Percentiles rank a stretch among this genome's conserved stretches.
Conservation (phyloP, 495 filamentous ascomycete species). For the Acidomyces sp. region DNA sequence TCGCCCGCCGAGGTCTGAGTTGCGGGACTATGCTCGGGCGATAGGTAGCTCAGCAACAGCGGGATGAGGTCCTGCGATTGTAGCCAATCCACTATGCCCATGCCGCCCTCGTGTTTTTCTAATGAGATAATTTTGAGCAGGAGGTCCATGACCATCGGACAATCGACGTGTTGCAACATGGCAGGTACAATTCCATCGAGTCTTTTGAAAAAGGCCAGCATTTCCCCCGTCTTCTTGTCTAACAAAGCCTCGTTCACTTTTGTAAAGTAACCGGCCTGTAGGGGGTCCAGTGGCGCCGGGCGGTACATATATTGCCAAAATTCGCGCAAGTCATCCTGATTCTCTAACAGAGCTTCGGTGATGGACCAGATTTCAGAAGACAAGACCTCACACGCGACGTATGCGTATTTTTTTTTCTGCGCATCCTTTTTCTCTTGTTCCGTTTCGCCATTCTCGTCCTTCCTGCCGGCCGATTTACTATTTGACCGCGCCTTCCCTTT, state of each 20-base stretch:
- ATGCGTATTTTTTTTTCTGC: slow-evolving; percentile 78
- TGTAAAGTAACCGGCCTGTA: slow-evolving; percentile 95
- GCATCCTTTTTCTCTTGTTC: slow-evolving; percentile 51
- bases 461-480: slow-evolving; percentile 20
- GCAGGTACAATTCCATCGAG: slow-evolving; percentile 67
- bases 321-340: slow-evolving; percentile 55
- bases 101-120: slow-evolving; percentile 81
- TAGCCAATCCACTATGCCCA: slow-evolving; percentile 96
- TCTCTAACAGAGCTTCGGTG: slow-evolving; percentile 79
- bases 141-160: slow-evolving; percentile 97
- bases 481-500: slow-evolving; percentile 22
- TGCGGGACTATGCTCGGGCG: slow-evolving; percentile 63
- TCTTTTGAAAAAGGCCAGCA: slow-evolving; percentile 77
- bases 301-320: slow-evolving; percentile 87
- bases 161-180: slow-evolving; percentile 90
- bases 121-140: slow-evolving; percentile 94
- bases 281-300: slow-evolving; percentile 66
- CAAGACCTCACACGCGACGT: slow-evolving; percentile 80
- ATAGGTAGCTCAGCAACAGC: slow-evolving; percentile 71
- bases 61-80: slow-evolving; percentile 86
- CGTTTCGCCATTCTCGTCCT: slow-evolving; percentile 23
- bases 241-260: slow-evolving; percentile 95
- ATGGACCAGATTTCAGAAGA: slow-evolving; percentile 96
- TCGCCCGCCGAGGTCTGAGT: slow-evolving; percentile 96
- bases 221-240: slow-evolving; percentile 94